Conservation (phyloP, 495 filamentous ascomycete species). For the Aspergillus coremiiformis region DNA sequence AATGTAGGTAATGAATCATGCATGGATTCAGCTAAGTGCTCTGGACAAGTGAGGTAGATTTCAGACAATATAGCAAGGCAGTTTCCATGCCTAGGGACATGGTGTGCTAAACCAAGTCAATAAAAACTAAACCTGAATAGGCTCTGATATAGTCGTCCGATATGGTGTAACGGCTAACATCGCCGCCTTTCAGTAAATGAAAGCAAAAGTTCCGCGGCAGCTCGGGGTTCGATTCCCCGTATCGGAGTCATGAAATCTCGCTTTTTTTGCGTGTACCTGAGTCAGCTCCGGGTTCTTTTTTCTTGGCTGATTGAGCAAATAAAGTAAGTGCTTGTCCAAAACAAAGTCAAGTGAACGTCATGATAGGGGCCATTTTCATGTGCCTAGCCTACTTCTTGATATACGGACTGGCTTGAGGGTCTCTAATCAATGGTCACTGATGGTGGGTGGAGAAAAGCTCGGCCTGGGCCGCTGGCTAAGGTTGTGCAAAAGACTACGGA, state of each 20-base stretch:
- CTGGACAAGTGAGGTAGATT: too few relatives aligned
- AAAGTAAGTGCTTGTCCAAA: too few relatives aligned
- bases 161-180: conserved; percentile 1
- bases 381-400: background rate
- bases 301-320: too few relatives aligned
- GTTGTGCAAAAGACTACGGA: background rate
- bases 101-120: too few relatives aligned
- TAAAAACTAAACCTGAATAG: too few relatives aligned
- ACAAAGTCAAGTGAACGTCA: too few relatives aligned
- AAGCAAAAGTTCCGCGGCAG: conserved; percentile 1
- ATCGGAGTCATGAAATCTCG: background rate
- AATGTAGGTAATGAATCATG: too few relatives aligned
- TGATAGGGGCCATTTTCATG: background rate
- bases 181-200: background rate
- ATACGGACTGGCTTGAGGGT: background rate
- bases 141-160: too few relatives aligned
- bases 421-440: background rate
- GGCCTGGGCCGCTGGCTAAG: background rate
- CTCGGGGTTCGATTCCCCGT: conserved; percentile 2
- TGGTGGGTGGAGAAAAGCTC: background rate
- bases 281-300: too few relatives aligned
- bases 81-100: too few relatives aligned
- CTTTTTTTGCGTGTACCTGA: conserved; percentile 3
- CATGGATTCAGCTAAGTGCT: too few relatives aligned
- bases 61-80: too few relatives aligned